phyloP scores from a whole-genome alignment of 106 monocot genomes.

The Acorus calamus region DNA sequence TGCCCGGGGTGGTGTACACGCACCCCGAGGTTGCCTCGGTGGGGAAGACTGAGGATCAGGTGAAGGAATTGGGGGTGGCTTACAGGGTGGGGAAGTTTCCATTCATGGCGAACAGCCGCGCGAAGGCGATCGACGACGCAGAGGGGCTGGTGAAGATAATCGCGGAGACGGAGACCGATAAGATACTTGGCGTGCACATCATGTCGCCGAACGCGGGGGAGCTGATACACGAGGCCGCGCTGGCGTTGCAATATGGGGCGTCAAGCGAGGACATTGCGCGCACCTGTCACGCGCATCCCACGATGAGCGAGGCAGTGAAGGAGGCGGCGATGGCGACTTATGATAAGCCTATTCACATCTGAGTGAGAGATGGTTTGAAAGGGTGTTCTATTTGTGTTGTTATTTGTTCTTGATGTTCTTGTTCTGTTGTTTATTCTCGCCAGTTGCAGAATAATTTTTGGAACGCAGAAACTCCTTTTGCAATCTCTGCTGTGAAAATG shows the following conservation, averaged over 20 bases:
- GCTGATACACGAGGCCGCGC: conserved; percentile 79
- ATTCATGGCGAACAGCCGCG: conserved; percentile 83
- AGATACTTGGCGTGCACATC: conserved; percentile 89
- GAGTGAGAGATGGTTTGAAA: too few species aligned
- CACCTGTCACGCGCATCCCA: conserved; percentile 94
- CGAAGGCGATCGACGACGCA: conserved; percentile 95
- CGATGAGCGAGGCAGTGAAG: conserved; percentile 96
- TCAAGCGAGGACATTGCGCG: conserved; percentile 93
- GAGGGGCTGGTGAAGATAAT: conserved; percentile 87
- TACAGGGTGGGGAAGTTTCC: conserved; percentile 92
- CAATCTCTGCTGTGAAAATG: neutral
- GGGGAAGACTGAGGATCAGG: conserved; percentile 90
- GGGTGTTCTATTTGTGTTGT: neutral
- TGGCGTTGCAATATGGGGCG: conserved; percentile 88
- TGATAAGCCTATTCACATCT: conserved; percentile 91
- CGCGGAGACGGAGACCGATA: conserved; percentile 84
- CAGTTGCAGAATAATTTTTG: conserved; percentile 9
- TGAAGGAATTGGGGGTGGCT: conserved; percentile 51
- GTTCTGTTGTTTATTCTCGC: too few species aligned
- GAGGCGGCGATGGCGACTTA: conserved; percentile 93
- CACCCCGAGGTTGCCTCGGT: conserved; percentile 88
- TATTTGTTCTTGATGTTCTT: conserved; percentile 2
- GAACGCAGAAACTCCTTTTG: neutral
- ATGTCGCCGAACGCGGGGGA: conserved; percentile 91
- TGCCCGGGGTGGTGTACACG: conserved; percentile 89